Base-by-base conservation (phyloP, 495 filamentous ascomycete species). In the Neurospora pannonica region DNA sequence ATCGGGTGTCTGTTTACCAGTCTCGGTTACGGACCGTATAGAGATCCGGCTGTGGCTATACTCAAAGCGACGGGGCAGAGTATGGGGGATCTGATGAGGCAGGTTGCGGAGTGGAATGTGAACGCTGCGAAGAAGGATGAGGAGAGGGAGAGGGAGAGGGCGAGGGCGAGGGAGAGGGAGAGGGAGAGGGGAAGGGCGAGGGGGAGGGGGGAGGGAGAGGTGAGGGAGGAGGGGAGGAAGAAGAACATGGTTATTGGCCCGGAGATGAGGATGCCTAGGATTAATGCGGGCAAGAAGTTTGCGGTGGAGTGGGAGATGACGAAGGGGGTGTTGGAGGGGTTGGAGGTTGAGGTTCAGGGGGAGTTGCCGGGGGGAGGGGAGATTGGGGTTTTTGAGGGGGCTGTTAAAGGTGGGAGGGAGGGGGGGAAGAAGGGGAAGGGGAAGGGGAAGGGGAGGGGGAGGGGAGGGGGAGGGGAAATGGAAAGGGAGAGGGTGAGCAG, bases 241-340 rank as follows among this genome's bases (percentile, higher is more conserved):
- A n/a, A 11, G 10, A 54, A 54, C 0, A 15, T 13, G 21, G 11
- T 28, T 7, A 1, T 54, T 28, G 46, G 21, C 8, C 43, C 43
- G 13, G 76, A 78, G 73, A 40, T 82, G 11, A 74, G 81, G 38
- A 81, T 82, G 78, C 78, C 78, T 37, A 72, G 28, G 69, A 78
- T 81, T 37, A 79, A 78, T 70, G 71, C 77, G 71, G 77, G 78
- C 24, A 21, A 62, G 54, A n/a, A 62, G 54, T 81, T 78, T 75
- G 75, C 34, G 5, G 77, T 82, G 15, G 76, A 77, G 71, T 81
- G 81, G 81, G 60, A 40, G 54, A n/a, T 46, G 43, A 81, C 54
- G 10, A 77, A 75, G 73, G 70, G 9, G 73, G 38, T 31, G 2
- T 19, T 74, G 31, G 40, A 54, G 24, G 11, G n/a, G 73, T 9